A percentile compares a stretch with the other conserved stretches of the same genome.
Conservation (phyloP, 495 filamentous ascomycete species). For the Neohortaea acidophila region DNA sequence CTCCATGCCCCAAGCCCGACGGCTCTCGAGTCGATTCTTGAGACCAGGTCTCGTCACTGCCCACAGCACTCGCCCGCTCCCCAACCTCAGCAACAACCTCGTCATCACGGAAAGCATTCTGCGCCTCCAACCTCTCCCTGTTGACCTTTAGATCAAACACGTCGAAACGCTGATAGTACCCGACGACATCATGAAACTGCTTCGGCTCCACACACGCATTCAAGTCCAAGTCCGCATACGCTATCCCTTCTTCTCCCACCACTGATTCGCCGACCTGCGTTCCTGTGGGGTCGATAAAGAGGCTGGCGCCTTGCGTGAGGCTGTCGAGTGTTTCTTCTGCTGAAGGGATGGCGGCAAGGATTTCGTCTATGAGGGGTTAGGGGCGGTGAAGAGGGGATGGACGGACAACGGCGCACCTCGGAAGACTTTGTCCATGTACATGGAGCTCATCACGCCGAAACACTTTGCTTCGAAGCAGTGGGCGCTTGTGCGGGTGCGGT, state of each 20-base stretch:
- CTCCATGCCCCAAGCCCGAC: too few species aligned
- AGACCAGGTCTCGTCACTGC: too few species aligned
- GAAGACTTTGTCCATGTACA: slow-evolving; percentile 21
- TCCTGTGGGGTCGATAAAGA: slow-evolving; percentile 31
- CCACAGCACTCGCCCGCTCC: not conserved
- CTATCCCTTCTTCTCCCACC: slow-evolving; percentile 28
- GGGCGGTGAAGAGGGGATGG: slow-evolving; percentile 6
- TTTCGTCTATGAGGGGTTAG: not conserved
- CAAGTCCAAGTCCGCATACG: slow-evolving; percentile 32
- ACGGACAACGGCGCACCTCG: slow-evolving; percentile 9
- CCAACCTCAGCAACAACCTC: not conserved
- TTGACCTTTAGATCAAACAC: slow-evolving; percentile 31
- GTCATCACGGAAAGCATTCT: not conserved
- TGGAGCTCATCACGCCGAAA: slow-evolving; percentile 29
- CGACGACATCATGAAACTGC: slow-evolving; percentile 33
- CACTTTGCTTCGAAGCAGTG: slow-evolving; percentile 36
- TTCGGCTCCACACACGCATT: slow-evolving; percentile 30
- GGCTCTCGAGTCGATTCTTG: too few species aligned
- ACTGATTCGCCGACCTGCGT: slow-evolving; percentile 20
- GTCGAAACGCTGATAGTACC: slow-evolving; percentile 31
- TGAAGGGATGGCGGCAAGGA: slow-evolving; percentile 4
- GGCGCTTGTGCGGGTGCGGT: slow-evolving; percentile 27
- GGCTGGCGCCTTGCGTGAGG: slow-evolving; percentile 22
- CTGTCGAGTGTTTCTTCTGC: slow-evolving; percentile 10
- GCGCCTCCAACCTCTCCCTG: slow-evolving; percentile 13